Evolutionary conservation across 2,329 filamentous ascomycete species (phyloP).

Genomic region (Emmonsia crescens): DNA sequence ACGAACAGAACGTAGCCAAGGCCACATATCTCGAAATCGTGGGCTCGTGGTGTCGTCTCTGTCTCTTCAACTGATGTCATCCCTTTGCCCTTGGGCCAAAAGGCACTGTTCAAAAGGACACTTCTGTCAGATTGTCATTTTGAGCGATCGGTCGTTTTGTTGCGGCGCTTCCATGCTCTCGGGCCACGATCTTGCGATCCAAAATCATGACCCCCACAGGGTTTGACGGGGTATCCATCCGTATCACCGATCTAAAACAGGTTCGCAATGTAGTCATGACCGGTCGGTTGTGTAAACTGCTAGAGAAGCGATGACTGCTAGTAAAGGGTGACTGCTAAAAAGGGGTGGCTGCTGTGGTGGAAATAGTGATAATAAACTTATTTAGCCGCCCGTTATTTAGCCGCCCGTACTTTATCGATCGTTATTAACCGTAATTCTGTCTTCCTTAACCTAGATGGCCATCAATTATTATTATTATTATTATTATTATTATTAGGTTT

Average conservation of each 20-base stretch:
- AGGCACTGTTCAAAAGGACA: background rate
- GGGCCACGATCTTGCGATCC: background rate
- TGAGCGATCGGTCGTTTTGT: background rate
- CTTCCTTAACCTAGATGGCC: too few species aligned
- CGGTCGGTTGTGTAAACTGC: background rate
- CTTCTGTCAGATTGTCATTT: conserved; percentile 1
- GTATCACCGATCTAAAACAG: background rate
- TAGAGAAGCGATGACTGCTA: background rate
- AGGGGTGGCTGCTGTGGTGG: too few species aligned
- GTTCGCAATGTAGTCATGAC: background rate
- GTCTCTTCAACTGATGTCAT: background rate
- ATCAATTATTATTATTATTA: too few species aligned
- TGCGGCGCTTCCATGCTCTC: background rate
- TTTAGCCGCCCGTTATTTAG: too few species aligned
- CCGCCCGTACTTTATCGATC: too few species aligned
- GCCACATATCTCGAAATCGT: background rate
- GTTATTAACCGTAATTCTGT: too few species aligned
- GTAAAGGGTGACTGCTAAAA: background rate
- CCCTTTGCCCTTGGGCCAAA: background rate
- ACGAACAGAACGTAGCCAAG: background rate
- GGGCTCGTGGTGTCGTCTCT: background rate
- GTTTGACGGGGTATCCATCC: background rate
- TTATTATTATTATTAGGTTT: too few species aligned
- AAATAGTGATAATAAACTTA: too few species aligned
- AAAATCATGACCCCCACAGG: background rate